Base-by-base conservation (phyloP, 2,329 filamentous ascomycete genomes). In the Stagonosporopsis rhizophila region DNA sequence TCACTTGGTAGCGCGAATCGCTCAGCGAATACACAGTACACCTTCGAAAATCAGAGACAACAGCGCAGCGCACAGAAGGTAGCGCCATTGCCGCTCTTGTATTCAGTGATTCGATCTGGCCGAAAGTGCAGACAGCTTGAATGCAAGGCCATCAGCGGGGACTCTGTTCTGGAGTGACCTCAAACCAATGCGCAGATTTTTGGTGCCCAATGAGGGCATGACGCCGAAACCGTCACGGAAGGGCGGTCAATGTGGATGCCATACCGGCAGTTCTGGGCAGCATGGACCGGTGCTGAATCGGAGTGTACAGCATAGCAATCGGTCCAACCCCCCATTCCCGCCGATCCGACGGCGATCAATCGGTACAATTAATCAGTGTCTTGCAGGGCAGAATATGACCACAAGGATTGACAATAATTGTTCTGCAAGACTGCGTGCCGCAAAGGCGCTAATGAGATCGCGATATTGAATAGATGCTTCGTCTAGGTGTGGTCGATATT, bases 201-300 rank as follows among this genome's bases (percentile, higher is more conserved):
- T 25, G 42, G 44, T 52, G 30, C 53, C 53, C 53, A 44, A 56
- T 42, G 9, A 14, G 41, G 42, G 39, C 32, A 34, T 52, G 50
- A 28, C 22, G 32, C 52, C 46, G 52, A 45, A 28, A 28, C 42
- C 19, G 37, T 30, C 44, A 40, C 46, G 37, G 45, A 34, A 39
- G 30, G n/a, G 46, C 47, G 46, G 42, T 51, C 53, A 56, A 44
- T 38, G 28, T 44, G 19, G 37, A 44, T 20, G 32, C 32, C 23
- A 48, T 34, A 17, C 27, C 38, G 42, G 38, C 42, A 39, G 12
- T 22, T 44, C 22, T 47, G 20, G 3, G 23, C 17, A 42, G 25
- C 37, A 19, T 54, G 23, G 44, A 19, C 25, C 37, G 35, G 23
- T 48, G 27, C 44, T 3, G 39, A 49, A 12, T 32, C 30, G 19